phyloP scores from a whole-genome alignment of 495 filamentous ascomycete genomes.

The Penicillium coffeae region DNA sequence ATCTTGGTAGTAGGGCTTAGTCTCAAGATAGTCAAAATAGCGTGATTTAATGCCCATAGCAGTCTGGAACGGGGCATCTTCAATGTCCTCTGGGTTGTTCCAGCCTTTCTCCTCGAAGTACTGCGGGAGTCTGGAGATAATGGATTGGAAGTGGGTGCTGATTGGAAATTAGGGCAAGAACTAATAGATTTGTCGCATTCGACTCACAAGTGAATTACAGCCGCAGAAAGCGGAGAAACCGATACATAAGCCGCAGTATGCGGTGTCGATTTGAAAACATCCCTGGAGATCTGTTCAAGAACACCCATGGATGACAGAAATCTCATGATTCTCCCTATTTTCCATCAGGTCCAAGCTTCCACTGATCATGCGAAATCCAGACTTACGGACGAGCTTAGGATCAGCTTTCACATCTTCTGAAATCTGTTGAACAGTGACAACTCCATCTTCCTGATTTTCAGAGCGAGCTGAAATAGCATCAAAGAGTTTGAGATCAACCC shows the following conservation, averaged over 20 bases:
- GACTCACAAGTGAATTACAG: slow-evolving; percentile 1
- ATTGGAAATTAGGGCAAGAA: neutral
- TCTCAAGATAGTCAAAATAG: slow-evolving; percentile 7
- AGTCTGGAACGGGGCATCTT: slow-evolving; percentile 1
- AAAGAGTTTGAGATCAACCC: slow-evolving; percentile 2
- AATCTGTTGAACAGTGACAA: neutral
- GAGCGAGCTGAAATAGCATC: neutral
- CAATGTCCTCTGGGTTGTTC: slow-evolving; percentile 1
- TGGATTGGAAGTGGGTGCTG: slow-evolving; percentile 2
- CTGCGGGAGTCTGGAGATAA: slow-evolving; percentile 4
- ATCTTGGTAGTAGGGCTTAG: slow-evolving; percentile 2
- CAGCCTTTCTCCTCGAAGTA: slow-evolving; percentile 8
- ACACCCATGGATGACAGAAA: slow-evolving; percentile 1
- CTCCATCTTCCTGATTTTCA: neutral
- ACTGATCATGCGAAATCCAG: neutral
- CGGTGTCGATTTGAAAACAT: neutral
- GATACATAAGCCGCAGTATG: neutral
- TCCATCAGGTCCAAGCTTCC: neutral
- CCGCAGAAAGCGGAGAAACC: neutral
- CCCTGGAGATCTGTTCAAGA: neutral
- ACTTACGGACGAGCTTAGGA: neutral
- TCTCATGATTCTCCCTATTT: slow-evolving; percentile 1
- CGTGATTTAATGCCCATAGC: neutral
- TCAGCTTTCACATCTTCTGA: slow-evolving; percentile 1
- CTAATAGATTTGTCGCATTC: neutral